A percentile compares a stretch with the other conserved stretches of the same genome.
These are phyloP conservation scores for Tetracladium setigerum DNA, from an alignment of 495 filamentous ascomycete species.

Conservation along the genomic window DNA sequence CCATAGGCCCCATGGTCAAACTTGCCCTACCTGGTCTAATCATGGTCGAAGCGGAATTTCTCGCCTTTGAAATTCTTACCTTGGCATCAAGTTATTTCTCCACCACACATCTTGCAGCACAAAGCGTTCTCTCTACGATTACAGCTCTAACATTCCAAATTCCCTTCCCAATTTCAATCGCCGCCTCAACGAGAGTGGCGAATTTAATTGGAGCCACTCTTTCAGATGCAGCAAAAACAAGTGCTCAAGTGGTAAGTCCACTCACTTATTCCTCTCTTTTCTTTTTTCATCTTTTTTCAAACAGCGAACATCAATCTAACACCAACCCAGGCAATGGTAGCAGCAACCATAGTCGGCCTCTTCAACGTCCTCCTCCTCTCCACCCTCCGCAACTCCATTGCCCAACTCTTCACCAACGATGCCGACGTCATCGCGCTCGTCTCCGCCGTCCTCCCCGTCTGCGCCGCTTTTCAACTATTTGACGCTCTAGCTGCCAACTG, in stretches of 20 bases:
- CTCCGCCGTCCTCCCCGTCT: constrained; percentile 64
- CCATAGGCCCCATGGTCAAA: constrained; percentile 60
- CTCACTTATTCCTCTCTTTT: constrained; percentile 7
- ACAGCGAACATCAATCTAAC: neutral
- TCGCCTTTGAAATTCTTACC: constrained; percentile 77
- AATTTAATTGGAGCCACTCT: constrained; percentile 64
- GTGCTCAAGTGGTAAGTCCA: constrained; percentile 51
- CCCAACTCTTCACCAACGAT: constrained; percentile 73
- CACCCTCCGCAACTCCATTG: constrained; percentile 57
- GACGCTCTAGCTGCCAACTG: constrained; percentile 71
- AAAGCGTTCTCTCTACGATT: constrained; percentile 49
- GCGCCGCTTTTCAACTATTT: constrained; percentile 81
- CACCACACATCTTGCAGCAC: constrained; percentile 57
- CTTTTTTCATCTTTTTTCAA: constrained; percentile 17
- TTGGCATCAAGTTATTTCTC: constrained; percentile 64
- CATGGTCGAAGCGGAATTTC: constrained; percentile 88
- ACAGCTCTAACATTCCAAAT: constrained; percentile 51
- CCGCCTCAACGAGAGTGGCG: constrained; percentile 54
- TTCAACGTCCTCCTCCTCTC: constrained; percentile 67
- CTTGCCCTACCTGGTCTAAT: constrained; percentile 79
- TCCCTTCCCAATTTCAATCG: constrained; percentile 54
- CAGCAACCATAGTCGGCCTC: constrained; percentile 59
- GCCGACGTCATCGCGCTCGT: constrained; percentile 70
- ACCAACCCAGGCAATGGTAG: constrained; percentile 39
- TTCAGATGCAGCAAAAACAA: constrained; percentile 59